Evolutionary conservation across 495 filamentous ascomycete species (phyloP).

Genomic region (Neurospora sp.): DNA sequence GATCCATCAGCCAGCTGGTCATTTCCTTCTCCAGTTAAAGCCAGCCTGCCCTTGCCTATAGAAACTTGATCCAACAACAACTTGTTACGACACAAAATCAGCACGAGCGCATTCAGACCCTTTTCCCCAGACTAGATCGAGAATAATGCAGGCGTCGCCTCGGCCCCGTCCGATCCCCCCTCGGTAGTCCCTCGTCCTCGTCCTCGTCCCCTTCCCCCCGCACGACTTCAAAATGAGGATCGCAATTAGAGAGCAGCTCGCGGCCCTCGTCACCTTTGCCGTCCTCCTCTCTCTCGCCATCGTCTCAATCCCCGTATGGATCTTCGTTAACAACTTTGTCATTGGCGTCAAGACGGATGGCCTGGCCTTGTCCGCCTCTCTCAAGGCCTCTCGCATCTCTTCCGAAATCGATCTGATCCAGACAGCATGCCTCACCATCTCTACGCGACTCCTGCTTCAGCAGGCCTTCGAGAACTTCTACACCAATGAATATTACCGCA

Average conservation of each 20-base stretch:
- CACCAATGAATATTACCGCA: conserved; percentile 15
- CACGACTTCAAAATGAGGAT: too few species aligned
- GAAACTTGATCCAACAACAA: background rate
- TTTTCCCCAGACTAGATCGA: background rate
- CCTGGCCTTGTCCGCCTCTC: conserved; percentile 66
- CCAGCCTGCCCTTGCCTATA: background rate
- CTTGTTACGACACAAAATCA: background rate
- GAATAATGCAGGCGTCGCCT: background rate
- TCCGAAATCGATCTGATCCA: conserved; percentile 66
- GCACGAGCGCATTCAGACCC: background rate
- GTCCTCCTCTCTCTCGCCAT: conserved; percentile 55
- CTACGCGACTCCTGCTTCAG: conserved; percentile 60
- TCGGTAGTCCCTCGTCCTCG: background rate
- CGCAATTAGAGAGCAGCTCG: conserved; percentile 45
- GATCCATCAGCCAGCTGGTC: background rate
- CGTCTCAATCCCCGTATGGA: conserved; percentile 46
- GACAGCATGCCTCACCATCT: conserved; percentile 53
- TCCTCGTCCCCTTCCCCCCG: background rate
- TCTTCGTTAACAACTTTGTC: conserved; percentile 68
- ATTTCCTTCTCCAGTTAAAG: background rate
- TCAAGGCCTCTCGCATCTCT: conserved; percentile 75
- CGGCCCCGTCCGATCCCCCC: background rate
- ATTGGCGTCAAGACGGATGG: conserved; percentile 46
- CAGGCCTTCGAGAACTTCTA: conserved; percentile 52
- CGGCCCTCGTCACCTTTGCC: conserved; percentile 58